Evolutionary conservation across 2,329 filamentous ascomycete species (phyloP).

Genomic region (Colletotrichum neosansevieriae): DNA sequence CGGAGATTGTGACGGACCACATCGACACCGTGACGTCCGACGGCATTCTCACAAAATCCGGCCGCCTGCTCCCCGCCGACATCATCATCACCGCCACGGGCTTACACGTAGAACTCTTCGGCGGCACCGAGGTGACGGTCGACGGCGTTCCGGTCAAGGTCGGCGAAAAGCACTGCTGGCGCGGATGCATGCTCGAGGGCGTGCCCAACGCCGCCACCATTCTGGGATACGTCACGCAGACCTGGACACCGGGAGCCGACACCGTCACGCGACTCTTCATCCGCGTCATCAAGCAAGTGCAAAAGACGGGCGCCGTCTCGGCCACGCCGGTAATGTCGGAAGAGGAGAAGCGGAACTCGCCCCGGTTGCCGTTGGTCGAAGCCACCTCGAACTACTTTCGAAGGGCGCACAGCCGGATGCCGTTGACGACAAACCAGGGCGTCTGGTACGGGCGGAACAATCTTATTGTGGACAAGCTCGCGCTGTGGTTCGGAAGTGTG

Average conservation of each 20-base stretch:
- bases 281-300: slow-evolving; percentile 64
- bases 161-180: slow-evolving; percentile 69
- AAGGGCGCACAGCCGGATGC: slow-evolving; percentile 51
- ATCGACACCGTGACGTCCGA: slow-evolving; percentile 63
- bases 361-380: slow-evolving; percentile 44
- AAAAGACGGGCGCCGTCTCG: slow-evolving; percentile 44
- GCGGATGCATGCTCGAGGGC: slow-evolving; percentile 73
- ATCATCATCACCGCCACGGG: slow-evolving; percentile 79
- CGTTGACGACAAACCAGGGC: slow-evolving; percentile 50
- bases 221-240: slow-evolving; percentile 74
- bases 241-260: slow-evolving; percentile 77
- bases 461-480: slow-evolving; percentile 48
- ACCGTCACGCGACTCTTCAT: slow-evolving; percentile 61
- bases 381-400: slow-evolving; percentile 51
- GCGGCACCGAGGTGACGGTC: slow-evolving; percentile 63
- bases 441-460: slow-evolving; percentile 53
- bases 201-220: slow-evolving; percentile 73
- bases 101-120: slow-evolving; percentile 69
- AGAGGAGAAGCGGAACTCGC: slow-evolving; percentile 33
- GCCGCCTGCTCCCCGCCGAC: slow-evolving; percentile 68
- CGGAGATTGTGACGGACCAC: slow-evolving; percentile 62
- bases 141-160: slow-evolving; percentile 65
- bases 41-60: slow-evolving; percentile 61
- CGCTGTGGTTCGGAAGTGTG: slow-evolving; percentile 47
- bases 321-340: slow-evolving; percentile 29